Evolutionary conservation across 2,329 filamentous ascomycete genomes (phyloP), one percentile per base, ranked within the genome.

Genomic region (Trichoderma aggressivum): DNA sequence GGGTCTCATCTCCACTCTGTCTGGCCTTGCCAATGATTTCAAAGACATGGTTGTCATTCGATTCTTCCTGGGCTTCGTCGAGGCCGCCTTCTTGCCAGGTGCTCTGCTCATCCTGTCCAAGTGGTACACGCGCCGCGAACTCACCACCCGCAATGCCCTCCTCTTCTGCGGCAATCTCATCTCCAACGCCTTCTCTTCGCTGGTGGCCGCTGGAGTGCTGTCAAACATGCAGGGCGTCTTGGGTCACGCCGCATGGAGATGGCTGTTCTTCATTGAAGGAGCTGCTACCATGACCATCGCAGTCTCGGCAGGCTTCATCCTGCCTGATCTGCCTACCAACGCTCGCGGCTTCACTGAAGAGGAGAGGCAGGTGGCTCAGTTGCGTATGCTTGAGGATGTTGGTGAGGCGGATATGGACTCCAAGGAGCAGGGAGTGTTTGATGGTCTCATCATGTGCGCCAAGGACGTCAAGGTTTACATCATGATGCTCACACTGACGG

Each of bases 11-110:
- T 90, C 87, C 4, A 89, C 86, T 0, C 79, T 87, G 12, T 88
- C 85, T 0, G 88, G 88, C 16, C 80, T 82, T 26, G 85, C 84
- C 0, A 78, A 84, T 14, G 85, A 81, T 75, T 90, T 88, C 72
- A 81, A 80, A 5, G 85, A 85, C 73, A 84, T 90, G 81, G 83
- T 90, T 3, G 78, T 82, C 11, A 83, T 84, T 32, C 86, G 89
- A 6, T 90, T 90, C 78, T 85, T 89, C 75, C 79, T 91, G 0
- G 89, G 89, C 4, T 88, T 89, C 72, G 80, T 90, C 63, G 89
- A 91, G 78, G 89, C 90, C 0, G 88, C 89, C 1, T 91, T 90
- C 78, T 81, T 90, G 30, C 89, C 90, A 0, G 90, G 90, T 55
- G 87, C 87, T 0, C 82, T 91, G 12, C 83, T 90, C 56, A 87